Evolutionary conservation across 352 stramenopile genomes (phyloP), one percentile per base, ranked within the genome.

Genomic region (Pythium rhizo-oryzae): DNA sequence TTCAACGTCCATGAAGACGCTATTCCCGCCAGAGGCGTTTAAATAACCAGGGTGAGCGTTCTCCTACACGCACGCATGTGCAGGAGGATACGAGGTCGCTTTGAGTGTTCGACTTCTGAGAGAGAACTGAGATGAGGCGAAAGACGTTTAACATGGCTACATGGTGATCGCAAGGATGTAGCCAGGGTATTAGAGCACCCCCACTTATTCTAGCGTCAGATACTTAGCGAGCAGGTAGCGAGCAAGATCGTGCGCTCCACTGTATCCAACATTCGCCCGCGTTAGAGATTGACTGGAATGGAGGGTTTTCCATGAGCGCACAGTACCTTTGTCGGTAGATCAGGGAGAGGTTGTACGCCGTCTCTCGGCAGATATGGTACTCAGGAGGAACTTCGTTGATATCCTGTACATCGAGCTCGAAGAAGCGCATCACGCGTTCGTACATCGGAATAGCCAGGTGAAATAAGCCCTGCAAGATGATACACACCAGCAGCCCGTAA

Each of bases 361-460:
- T 92, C 70, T 96, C 88, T 23, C 84, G 79, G 59, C 82, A 94
- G 16, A 96, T 76, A 51, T 84, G 74, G 54, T 93, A 94, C 70
- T 93, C 82, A 2, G 66, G 61, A 1, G 84, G 82, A 21, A 92
- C 72, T 11, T 90, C 70, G 3, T 66, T 73, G 9, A 78, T 54
- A 21, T 86, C 71, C 24, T 78, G 67, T 21, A 89, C 81, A 57
- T 76, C 77, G 23, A 81, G 63, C 65, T 93, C 86, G 59, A 90
- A 93, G 52, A 89, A 92, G 16, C 86, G 84, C 51, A 96, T 72
- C 50, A 94, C 86, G 57, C 85, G 85, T 67, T 96, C 88, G 56
- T 96, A 96, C 86, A 94, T 94, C 0, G 86, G 83, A 57, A 96
- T 94, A 13, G 88, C 85, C 44, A 96, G 74, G 57, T 96, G 88